Evolutionary conservation across 2,329 filamentous ascomycete genomes (phyloP), one percentile per base, ranked within the genome.

Genomic region (Lojkania enalia): DNA sequence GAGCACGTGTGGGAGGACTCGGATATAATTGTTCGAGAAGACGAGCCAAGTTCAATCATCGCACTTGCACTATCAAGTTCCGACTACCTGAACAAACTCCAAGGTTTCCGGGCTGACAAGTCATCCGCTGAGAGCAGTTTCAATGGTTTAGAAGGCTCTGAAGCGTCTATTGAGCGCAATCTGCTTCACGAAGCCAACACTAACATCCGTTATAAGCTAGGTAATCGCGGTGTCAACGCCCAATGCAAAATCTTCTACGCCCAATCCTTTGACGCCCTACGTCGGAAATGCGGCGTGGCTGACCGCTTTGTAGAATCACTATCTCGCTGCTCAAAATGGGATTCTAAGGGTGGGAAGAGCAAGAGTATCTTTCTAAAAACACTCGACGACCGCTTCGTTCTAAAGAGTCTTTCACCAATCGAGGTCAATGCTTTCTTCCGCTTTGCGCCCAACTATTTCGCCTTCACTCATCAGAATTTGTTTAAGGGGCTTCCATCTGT

Each of bases 231-330:
- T n/a, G 92, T 95, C 2, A 89, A 87, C 60, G 95, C 96, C 81
- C 86, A 92, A 38, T 97, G 95, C 76, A 99, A 99, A 71, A 94
- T 99, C 35, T 97, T 99, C 71, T 99, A 95, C 61, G 94, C 94
- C 0, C 94, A 97, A 68, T 94, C 96, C 52, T 99, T 99, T 58
- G 94, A 99, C 71, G 94, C 94, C 2, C 79, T 99, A 29, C 84
- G 94, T 44, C 83, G 88, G 44, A 96, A 96, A 70, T 97, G 92
- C 54, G 92, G 92, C 13, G 87, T 96, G 6, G 85, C 90, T 1
- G 91, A 97, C 63, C 87, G 94, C 25, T 95, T 99, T 54, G 85
- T 97, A 19, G 94, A 99, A 66, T 96, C 91, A 1, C 76, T 99
- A 16, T 97, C 94, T 5, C 84, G 94, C 15, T 99, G 95, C 71